Conservation (phyloP, 1,284 basidiomycete genomes). For the Rhodotorula mucilaginosa region DNA sequence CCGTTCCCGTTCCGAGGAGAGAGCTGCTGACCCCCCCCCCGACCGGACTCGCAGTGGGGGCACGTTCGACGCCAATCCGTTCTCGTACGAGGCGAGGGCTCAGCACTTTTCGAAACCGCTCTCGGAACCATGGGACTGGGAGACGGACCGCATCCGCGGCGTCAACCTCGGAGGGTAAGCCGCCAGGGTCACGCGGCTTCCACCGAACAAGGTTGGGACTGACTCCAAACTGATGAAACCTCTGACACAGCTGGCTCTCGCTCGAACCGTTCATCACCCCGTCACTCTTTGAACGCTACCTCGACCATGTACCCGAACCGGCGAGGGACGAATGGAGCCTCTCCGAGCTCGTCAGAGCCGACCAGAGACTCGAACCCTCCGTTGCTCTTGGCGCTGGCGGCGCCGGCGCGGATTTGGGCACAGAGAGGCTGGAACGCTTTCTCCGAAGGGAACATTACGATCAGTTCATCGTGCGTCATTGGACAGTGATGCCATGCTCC, state of each 20-base stretch:
- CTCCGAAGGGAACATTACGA: slow-evolving; percentile 66
- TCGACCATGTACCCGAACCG: slow-evolving; percentile 13
- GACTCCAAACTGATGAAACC: too few species aligned
- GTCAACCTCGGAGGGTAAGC: slow-evolving; percentile 43
- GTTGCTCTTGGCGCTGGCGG: not conserved
- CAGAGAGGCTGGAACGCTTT: slow-evolving; percentile 49
- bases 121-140: slow-evolving; percentile 78
- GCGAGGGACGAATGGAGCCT: slow-evolving; percentile 78
- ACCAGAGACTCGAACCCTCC: not conserved
- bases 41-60: slow-evolving; percentile 27
- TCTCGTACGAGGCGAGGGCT: slow-evolving; percentile 52
- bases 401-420: too few species aligned
- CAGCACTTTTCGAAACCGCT: slow-evolving; percentile 65
- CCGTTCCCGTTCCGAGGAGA: too few species aligned
- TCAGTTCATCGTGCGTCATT: slow-evolving; percentile 60
- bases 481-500: too few species aligned
- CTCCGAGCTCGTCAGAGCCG: slow-evolving; percentile 46
- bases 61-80: slow-evolving; percentile 8
- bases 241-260: slow-evolving; percentile 63
- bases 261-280: slow-evolving; percentile 86
- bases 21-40: too few species aligned
- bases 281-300: slow-evolving; percentile 74
- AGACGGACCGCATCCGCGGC: slow-evolving; percentile 57
- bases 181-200: too few species aligned
- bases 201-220: too few species aligned